A percentile compares a stretch with the other conserved stretches of the same genome.
phyloP scores from a whole-genome alignment of 352 stramenopile genomes.

The Phytophthora ramorum region DNA sequence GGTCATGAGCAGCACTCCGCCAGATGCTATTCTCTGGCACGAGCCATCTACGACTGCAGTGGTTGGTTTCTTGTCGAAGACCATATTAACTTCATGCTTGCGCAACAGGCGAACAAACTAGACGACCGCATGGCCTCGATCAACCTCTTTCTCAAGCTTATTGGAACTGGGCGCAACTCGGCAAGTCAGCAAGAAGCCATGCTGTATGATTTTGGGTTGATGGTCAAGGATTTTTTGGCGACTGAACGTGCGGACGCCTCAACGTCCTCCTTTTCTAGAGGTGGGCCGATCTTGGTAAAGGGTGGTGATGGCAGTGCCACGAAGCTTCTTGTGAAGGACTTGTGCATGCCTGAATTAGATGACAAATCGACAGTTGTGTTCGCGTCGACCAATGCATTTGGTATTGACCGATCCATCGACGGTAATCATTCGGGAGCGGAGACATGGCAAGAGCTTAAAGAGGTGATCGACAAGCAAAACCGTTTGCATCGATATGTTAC shows the following conservation, averaged over 20 bases:
- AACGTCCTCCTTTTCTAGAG: constrained; percentile 22
- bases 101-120: constrained; percentile 80
- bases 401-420: constrained; percentile 76
- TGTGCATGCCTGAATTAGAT: constrained; percentile 86
- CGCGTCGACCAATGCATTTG: constrained; percentile 72
- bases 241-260: constrained; percentile 35
- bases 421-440: constrained; percentile 62
- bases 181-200: constrained; percentile 85
- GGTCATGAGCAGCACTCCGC: constrained; percentile 78
- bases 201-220: constrained; percentile 83
- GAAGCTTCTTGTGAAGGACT: constrained; percentile 72
- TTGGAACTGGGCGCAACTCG: constrained; percentile 82
- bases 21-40: constrained; percentile 81
- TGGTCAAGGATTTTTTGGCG: constrained; percentile 83
- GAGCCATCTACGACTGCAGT: constrained; percentile 81
- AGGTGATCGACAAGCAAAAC: constrained; percentile 68
- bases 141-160: constrained; percentile 87
- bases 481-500: constrained; percentile 66
- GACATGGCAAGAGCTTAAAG: constrained; percentile 65
- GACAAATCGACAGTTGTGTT: constrained; percentile 87
- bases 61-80: constrained; percentile 90
- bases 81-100: constrained; percentile 90
- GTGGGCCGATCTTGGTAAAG: constrained; percentile 37
- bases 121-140: constrained; percentile 84
- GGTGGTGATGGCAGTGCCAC: constrained; percentile 45